Conservation (phyloP, 2,329 filamentous ascomycete genomes). For the Phaeosphaeria sp. region DNA sequence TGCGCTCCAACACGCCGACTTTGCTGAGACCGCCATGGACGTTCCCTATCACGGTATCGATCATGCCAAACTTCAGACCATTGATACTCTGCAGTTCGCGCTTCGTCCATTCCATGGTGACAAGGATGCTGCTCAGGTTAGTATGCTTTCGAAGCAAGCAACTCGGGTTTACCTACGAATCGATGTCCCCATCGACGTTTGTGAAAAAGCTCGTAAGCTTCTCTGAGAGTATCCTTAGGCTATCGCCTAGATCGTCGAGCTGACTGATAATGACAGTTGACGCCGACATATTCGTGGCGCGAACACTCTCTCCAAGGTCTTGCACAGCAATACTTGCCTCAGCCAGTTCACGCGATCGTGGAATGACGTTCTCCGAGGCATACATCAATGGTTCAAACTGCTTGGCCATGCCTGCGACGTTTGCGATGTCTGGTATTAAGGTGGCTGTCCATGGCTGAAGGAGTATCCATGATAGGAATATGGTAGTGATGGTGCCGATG, state of each 20-base stretch:
- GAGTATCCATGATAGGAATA: constrained; percentile 69
- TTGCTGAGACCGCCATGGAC: constrained; percentile 78
- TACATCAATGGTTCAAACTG: constrained; percentile 95
- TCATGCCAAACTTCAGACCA: constrained; percentile 56
- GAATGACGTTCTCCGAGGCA: constrained; percentile 87
- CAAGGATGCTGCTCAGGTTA: constrained; percentile 69
- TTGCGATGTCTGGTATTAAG: constrained; percentile 84
- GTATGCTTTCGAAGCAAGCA: constrained; percentile 8
- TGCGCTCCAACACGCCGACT: constrained; percentile 53
- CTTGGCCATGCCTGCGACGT: constrained; percentile 86
- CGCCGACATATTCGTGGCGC: constrained; percentile 88
- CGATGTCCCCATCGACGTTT: constrained; percentile 90
- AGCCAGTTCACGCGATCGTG: constrained; percentile 86
- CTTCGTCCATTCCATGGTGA: constrained; percentile 96
- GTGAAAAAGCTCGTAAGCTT: constrained; percentile 93
- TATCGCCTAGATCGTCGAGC: constrained; percentile 85
- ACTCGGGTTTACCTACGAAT: constrained; percentile 64
- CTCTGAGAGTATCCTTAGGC: constrained; percentile 80
- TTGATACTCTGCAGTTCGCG: constrained; percentile 72
- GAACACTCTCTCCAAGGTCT: constrained; percentile 91
- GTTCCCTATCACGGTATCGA: constrained; percentile 82
- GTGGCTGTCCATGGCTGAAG: constrained; percentile 70
- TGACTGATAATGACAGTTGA: constrained; percentile 84
- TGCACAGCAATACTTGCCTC: constrained; percentile 92
- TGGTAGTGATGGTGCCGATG: constrained; percentile 66